Base-by-base conservation (phyloP, 495 filamentous ascomycete genomes). In the Antarctomyces pellizariae region DNA sequence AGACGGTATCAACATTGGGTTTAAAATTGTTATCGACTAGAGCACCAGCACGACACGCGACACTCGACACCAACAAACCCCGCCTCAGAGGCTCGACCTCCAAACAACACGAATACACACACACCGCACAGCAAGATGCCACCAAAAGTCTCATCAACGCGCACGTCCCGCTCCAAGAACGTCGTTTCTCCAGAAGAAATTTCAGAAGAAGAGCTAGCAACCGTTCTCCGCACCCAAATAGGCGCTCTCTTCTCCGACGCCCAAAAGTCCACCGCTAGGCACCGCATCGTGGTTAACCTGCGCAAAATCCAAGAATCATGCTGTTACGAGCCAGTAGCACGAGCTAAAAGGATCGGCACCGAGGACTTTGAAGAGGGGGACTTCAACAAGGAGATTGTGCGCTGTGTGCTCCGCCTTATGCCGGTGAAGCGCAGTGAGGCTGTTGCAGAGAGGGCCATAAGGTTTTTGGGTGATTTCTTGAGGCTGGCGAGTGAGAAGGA, bases 371-470 rank as follows among this genome's bases (percentile, higher is more conserved):
- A 71, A 5, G 84, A 92, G 44, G 59, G 68, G 21, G 71, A 86
- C 29, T 95, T 97, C 51, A 86, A 80, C 34, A 51, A 59, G 24
- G 89, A 93, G 48, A 65, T 93, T 17, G 59, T 60, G 17, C 59
- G 82, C 42, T 92, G 82, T 39, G 59, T 91, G 19, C 50, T 84
- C 30, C 62, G 83, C 21, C 57, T 83, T 30, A 59, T 95, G 53
- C 56, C 67, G 2, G 72, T 95, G 14, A 91, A 90, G 57, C 93
- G 91, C 57, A 73, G 72, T 18, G 86, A 99, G 51, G 59, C 66
- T 16, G 82, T 76, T 3, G 86, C 80, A 13, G 86, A 99, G 46
- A 67, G 75, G 33, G 57, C 73, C 19, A 57, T 95, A 27, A 61
- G 77, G 22, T 93, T 95, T 46, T 50, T 84, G 38, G 82, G 77